Conservation (phyloP, 2,329 filamentous ascomycete species). For the Balansia obtecta region DNA sequence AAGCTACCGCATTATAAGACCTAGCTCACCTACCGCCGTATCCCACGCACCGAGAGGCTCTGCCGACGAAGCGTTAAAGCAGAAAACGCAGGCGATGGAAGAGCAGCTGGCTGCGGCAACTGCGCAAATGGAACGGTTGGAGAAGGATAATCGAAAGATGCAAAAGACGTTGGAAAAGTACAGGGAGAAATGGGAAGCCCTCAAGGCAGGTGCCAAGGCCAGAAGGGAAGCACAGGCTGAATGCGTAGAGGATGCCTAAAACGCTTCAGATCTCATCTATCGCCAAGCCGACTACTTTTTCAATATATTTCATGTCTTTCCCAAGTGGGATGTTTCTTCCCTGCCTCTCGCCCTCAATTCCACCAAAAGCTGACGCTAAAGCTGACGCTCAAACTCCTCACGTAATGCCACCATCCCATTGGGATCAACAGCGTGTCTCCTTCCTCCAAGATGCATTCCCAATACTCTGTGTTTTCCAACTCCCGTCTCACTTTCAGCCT, state of each 20-base stretch:
- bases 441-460: constrained; percentile 66
- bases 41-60: constrained; percentile 15
- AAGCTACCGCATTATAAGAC: constrained; percentile 54
- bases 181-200: constrained; percentile 46
- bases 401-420: constrained; percentile 96
- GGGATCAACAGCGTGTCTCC: constrained; percentile 87
- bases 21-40: constrained; percentile 33
- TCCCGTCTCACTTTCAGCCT: constrained; percentile 23
- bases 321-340: too few relatives aligned
- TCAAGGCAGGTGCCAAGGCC: constrained; percentile 50
- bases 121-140: constrained; percentile 51
- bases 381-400: constrained; percentile 71
- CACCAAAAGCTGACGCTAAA: constrained; percentile 98
- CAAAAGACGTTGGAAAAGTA: constrained; percentile 45
- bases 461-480: constrained; percentile 50
- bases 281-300: too few relatives aligned
- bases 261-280: background rate
- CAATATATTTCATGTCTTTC: too few relatives aligned
- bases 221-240: constrained; percentile 26
- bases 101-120: constrained; percentile 46
- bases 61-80: constrained; percentile 26
- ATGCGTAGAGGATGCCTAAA: constrained; percentile 20
- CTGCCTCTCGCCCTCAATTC: constrained; percentile 33
- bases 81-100: constrained; percentile 52
- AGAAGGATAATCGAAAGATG: constrained; percentile 47